These are phyloP conservation scores for Globisporangium paroecandrum DNA, from an alignment of 352 stramenopile genomes.

Conservation along the genomic window DNA sequence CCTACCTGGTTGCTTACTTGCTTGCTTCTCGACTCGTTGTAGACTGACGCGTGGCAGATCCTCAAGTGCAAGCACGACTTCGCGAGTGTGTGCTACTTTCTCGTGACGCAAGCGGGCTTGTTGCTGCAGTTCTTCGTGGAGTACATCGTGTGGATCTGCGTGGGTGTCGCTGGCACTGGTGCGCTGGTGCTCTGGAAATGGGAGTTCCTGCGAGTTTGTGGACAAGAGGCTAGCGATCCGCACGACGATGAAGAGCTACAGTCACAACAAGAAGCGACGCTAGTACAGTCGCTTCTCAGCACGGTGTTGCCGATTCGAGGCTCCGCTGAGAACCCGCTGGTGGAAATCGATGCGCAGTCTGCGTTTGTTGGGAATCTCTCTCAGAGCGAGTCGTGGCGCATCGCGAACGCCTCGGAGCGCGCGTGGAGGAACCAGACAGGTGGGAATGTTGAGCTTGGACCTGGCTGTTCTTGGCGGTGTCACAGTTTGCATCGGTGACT, in stretches of 20 bases:
- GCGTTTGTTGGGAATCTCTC: neutral
- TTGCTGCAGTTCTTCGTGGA: conserved; percentile 31
- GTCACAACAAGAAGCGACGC: neutral
- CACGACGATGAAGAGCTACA: neutral
- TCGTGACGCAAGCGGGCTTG: conserved; percentile 33
- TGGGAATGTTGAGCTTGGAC: neutral
- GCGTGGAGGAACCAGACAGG: conserved; percentile 12
- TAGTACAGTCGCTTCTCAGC: conserved; percentile 11
- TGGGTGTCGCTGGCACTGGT: conserved; percentile 31
- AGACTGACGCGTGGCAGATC: conserved; percentile 30
- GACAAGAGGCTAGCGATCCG: neutral
- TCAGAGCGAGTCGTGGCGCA: neutral
- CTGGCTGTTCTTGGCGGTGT: neutral
- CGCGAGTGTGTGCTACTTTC: conserved; percentile 33
- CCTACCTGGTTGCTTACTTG: neutral
- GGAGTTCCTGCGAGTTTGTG: conserved; percentile 24
- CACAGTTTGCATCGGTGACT: neutral
- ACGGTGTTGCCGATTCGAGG: conserved; percentile 10
- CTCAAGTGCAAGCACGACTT: conserved; percentile 44
- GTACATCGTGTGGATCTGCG: conserved; percentile 36
- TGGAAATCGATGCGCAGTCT: conserved; percentile 5
- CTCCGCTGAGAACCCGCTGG: neutral
- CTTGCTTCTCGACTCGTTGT: neutral
- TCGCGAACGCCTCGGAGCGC: neutral
- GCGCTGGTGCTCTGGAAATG: conserved; percentile 42